Evolutionary conservation across 1,284 basidiomycete genomes (phyloP).

Genomic region (Mycosarcoma mackinlayi): DNA sequence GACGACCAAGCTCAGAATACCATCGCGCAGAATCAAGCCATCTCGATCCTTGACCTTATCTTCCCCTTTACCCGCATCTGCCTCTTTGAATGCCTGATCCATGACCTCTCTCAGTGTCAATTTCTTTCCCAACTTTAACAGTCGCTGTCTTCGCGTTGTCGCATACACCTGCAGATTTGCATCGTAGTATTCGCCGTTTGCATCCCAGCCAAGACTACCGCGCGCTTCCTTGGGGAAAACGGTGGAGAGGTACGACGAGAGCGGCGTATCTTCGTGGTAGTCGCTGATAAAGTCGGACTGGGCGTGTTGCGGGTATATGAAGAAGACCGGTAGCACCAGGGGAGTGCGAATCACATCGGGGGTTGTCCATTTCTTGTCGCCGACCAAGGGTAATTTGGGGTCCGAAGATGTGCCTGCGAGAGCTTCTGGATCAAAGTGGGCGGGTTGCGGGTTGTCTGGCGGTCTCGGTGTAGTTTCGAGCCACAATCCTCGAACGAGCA

Average conservation of each 20-base stretch:
- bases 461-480: constrained; percentile 65
- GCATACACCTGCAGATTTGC: constrained; percentile 83
- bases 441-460: constrained; percentile 73
- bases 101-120: constrained; percentile 84
- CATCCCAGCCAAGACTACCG: constrained; percentile 81
- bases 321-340: constrained; percentile 85
- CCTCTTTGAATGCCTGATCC: constrained; percentile 70
- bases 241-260: constrained; percentile 79
- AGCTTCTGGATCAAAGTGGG: constrained; percentile 71
- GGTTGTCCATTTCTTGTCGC: constrained; percentile 49
- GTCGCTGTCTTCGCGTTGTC: constrained; percentile 78
- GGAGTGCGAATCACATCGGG: constrained; percentile 71
- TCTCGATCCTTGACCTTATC: constrained; percentile 75
- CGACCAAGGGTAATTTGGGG: constrained; percentile 50
- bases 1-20: constrained; percentile 85
- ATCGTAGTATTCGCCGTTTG: constrained; percentile 77
- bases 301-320: constrained; percentile 89
- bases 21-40: constrained; percentile 86
- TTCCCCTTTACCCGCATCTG: constrained; percentile 51
- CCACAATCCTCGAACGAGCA: constrained; percentile 72
- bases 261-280: constrained; percentile 86
- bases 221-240: constrained; percentile 81
- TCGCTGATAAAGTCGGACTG: constrained; percentile 87
- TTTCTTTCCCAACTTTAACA: constrained; percentile 89
- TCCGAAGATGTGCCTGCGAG: constrained; percentile 53